Percentiles rank a stretch among this genome's conserved stretches.
Conservation (phyloP, 441 rosid genomes). For the Gossypium gossypioides region DNA sequence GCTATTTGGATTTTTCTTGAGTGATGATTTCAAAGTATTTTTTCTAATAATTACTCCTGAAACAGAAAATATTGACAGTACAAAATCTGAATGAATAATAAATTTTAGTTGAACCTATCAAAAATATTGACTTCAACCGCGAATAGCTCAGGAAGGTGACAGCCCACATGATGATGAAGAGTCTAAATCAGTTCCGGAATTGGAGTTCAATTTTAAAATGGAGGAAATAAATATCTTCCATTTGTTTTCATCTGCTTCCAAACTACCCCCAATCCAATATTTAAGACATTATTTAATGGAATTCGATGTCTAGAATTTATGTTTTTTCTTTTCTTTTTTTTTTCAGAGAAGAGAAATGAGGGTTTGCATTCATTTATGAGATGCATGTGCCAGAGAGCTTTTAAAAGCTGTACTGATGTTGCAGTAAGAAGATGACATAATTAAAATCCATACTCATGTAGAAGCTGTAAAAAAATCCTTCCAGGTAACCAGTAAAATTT, state of each 20-base stretch:
- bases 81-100: neutral
- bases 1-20: neutral
- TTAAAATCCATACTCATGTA: neutral
- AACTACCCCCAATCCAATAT: slow-evolving; percentile 24
- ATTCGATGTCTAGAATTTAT: slow-evolving; percentile 18
- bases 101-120: neutral
- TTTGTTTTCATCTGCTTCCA: slow-evolving; percentile 23
- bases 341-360: slow-evolving; percentile 6
- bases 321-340: neutral
- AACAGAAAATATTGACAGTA: neutral
- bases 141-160: slow-evolving; percentile 5
- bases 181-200: slow-evolving; percentile 25
- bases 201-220: slow-evolving; percentile 13
- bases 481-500: slow-evolving; percentile 8
- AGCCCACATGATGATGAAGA: slow-evolving; percentile 22
- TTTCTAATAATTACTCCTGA: neutral
- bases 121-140: neutral
- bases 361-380: slow-evolving; percentile 32
- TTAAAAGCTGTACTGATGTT: slow-evolving; percentile 25
- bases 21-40: too few species aligned
- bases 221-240: slow-evolving; percentile 19
- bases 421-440: slow-evolving; percentile 17
- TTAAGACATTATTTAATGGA: slow-evolving; percentile 20
- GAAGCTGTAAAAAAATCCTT: neutral
- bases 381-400: slow-evolving; percentile 32